These are phyloP conservation scores for Zygotorulaspora danielsina DNA, from an alignment of 805 yeast genomes.

Conservation along the genomic window DNA sequence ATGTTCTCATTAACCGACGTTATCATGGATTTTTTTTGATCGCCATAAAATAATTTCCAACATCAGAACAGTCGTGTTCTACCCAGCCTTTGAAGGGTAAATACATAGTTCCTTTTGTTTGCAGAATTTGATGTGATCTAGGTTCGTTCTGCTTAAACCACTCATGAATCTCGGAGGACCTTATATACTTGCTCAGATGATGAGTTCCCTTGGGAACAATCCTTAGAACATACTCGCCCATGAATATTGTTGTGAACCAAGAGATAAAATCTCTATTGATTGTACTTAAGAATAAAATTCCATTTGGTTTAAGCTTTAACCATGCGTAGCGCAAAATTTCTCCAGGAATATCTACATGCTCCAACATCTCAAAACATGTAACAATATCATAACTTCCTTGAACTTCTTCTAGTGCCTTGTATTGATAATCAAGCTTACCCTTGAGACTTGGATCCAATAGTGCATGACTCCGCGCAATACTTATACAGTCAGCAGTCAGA, in stretches of 20 bases:
- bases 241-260: constrained; percentile 87
- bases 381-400: constrained; percentile 63
- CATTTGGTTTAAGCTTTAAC: constrained; percentile 59
- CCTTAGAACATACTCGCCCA: constrained; percentile 75
- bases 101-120: constrained; percentile 74
- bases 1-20: not conserved
- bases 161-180: constrained; percentile 62
- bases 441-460: constrained; percentile 58
- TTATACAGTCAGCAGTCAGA: constrained; percentile 74
- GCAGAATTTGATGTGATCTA: constrained; percentile 52
- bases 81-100: constrained; percentile 85
- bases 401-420: constrained; percentile 57
- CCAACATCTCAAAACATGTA: constrained; percentile 91
- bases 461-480: constrained; percentile 72
- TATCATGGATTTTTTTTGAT: constrained; percentile 43
- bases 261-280: constrained; percentile 83
- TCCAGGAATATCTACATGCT: constrained; percentile 86
- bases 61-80: constrained; percentile 51
- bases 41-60: constrained; percentile 91
- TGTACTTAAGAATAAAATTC: constrained; percentile 82
- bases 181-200: constrained; percentile 77
- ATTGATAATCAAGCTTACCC: constrained; percentile 54
- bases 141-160: constrained; percentile 51
- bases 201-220: constrained; percentile 95
- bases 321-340: constrained; percentile 67